Percentiles rank a stretch among this genome's conserved stretches.
Evolutionary conservation across 140 eudicot species (phyloP).

Genomic region (Flaveria floridana): DNA sequence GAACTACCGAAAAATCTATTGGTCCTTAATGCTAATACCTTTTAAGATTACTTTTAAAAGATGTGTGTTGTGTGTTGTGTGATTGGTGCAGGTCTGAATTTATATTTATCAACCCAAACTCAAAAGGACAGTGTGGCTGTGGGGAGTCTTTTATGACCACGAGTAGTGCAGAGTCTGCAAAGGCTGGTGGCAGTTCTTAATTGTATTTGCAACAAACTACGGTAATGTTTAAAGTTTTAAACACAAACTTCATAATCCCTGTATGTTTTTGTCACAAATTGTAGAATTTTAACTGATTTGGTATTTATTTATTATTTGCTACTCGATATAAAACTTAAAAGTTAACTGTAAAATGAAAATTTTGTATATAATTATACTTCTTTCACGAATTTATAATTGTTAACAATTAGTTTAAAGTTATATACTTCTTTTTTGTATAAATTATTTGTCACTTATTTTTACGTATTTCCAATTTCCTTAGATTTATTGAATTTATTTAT

Average conservation of each 20-base stretch:
- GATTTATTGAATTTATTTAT: no score
- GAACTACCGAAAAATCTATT: no score
- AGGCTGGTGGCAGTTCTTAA: slow-evolving; percentile 45
- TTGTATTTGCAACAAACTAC: slow-evolving; percentile 13
- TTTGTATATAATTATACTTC: no score
- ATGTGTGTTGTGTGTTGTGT: neutral
- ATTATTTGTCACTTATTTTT: no score
- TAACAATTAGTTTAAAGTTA: no score
- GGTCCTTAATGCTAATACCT: neutral
- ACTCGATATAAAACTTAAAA: no score
- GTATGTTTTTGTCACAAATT: slow-evolving; percentile 22
- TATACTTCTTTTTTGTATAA: no score
- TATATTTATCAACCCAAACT: slow-evolving; percentile 76
- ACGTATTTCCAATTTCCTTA: no score
- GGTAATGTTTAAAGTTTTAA: neutral
- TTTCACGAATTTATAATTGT: no score
- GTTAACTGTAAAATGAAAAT: no score
- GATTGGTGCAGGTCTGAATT: slow-evolving; percentile 67
- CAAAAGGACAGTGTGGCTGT: slow-evolving; percentile 92
- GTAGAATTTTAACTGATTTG: neutral
- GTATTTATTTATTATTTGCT: no score
- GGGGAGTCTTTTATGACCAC: slow-evolving; percentile 91
- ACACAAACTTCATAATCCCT: neutral
- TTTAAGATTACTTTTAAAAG: neutral
- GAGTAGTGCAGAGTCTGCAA: slow-evolving; percentile 51